phyloP scores from a whole-genome alignment of 2,329 filamentous ascomycete species.

The Chaetomium sp. region DNA sequence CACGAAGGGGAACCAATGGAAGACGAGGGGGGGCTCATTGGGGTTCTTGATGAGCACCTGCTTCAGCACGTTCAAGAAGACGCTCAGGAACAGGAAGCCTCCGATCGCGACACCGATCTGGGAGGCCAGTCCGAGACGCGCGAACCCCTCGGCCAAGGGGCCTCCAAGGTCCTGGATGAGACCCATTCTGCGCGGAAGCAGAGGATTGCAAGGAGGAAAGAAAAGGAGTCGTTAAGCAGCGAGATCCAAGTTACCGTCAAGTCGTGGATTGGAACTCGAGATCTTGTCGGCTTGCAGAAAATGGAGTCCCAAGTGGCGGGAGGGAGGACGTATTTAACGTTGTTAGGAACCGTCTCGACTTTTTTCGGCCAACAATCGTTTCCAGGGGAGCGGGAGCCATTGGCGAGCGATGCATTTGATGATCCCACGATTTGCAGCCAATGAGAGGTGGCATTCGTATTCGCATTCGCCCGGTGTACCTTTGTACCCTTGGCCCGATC shows the following conservation, averaged over 20 bases:
- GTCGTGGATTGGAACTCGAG: background rate
- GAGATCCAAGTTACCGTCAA: conserved; percentile 9
- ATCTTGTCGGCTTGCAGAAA: conserved; percentile 2
- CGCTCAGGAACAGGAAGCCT: conserved; percentile 53
- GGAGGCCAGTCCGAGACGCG: conserved; percentile 49
- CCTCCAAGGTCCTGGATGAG: conserved; percentile 55
- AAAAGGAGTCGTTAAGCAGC: conserved; percentile 2
- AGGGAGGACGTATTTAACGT: conserved; percentile 5
- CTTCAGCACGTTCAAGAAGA: conserved; percentile 76
- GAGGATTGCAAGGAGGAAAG: background rate
- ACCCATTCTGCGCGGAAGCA: conserved; percentile 50
- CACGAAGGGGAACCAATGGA: conserved; percentile 79
- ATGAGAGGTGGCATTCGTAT: conserved; percentile 32
- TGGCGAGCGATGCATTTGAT: conserved; percentile 8
- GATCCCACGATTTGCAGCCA: conserved; percentile 17
- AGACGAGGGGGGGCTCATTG: conserved; percentile 78
- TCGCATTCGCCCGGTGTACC: conserved; percentile 30
- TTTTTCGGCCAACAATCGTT: conserved; percentile 16
- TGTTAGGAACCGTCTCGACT: background rate
- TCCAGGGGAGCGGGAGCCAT: conserved; percentile 17
- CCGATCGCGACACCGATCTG: conserved; percentile 52
- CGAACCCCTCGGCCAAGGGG: conserved; percentile 55
- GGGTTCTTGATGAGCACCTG: conserved; percentile 82
- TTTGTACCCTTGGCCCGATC: conserved; percentile 22
- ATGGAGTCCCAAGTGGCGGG: background rate